Conservation (phyloP, 139 green algal species). For the Trebouxia sp. region DNA sequence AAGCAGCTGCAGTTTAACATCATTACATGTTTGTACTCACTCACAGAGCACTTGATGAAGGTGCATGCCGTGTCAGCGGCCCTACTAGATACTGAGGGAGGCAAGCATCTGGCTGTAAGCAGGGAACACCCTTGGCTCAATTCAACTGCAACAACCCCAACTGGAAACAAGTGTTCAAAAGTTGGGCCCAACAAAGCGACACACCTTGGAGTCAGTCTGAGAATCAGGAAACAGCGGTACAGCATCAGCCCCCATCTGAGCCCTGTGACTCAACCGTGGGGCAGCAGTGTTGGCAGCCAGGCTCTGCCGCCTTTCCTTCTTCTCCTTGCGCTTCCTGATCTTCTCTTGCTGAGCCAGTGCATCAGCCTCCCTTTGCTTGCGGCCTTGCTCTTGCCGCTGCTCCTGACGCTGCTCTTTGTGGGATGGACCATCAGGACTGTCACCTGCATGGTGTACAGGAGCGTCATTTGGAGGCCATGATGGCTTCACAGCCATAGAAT, state of each 20-base stretch:
- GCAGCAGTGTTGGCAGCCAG: constrained; percentile 3
- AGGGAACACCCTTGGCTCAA: too few species aligned
- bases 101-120: too few species aligned
- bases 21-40: too few species aligned
- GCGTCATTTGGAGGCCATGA: neutral
- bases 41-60: too few species aligned
- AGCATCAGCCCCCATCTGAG: neutral
- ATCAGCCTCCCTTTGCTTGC: neutral
- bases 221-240: neutral
- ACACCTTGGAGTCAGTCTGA: constrained; percentile 14
- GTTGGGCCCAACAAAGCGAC: too few species aligned
- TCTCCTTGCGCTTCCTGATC: neutral
- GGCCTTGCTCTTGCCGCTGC: constrained; percentile 6
- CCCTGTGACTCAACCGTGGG: neutral
- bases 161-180: too few species aligned
- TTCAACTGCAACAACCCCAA: too few species aligned
- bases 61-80: too few species aligned
- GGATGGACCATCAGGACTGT: neutral
- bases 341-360: constrained; percentile 7
- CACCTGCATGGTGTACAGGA: too few species aligned
- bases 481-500: neutral
- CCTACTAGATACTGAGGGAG: too few species aligned
- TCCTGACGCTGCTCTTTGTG: neutral
- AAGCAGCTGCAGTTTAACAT: too few species aligned
- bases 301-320: constrained; percentile 15